A percentile compares a stretch with the other conserved stretches of the same genome.
These are phyloP conservation scores for Aristolochia contorta DNA, from an alignment of 164 flowering plant species.

Conservation along the genomic window DNA sequence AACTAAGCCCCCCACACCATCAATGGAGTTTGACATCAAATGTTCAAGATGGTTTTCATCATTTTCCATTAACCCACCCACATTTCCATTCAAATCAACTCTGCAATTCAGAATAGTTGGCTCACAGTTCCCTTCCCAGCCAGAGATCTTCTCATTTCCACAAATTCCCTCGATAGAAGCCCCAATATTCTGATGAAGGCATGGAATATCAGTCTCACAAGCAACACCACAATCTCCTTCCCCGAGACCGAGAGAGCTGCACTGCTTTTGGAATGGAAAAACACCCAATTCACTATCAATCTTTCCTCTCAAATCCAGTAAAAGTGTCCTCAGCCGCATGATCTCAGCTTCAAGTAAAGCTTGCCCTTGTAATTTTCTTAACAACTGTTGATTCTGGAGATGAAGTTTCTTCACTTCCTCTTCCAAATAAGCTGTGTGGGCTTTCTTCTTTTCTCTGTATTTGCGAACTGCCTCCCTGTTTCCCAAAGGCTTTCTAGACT, in stretches of 20 bases:
- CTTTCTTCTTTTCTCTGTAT: constrained; percentile 80
- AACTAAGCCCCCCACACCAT: constrained; percentile 14
- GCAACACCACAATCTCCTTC: constrained; percentile 28
- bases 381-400: constrained; percentile 42
- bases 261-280: constrained; percentile 35
- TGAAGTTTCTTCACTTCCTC: constrained; percentile 52
- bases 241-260: constrained; percentile 15
- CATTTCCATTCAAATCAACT: constrained; percentile 10
- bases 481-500: constrained; percentile 31
- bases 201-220: constrained; percentile 21
- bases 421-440: constrained; percentile 51
- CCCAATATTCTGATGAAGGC: constrained; percentile 21
- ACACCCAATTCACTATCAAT: constrained; percentile 47
- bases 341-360: constrained; percentile 53
- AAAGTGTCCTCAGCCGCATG: constrained; percentile 29
- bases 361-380: constrained; percentile 43
- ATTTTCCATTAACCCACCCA: constrained; percentile 9
- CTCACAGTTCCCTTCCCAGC: constrained; percentile 23
- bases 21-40: constrained; percentile 8
- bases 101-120: constrained; percentile 21
- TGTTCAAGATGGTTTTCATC: constrained; percentile 13
- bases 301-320: constrained; percentile 42
- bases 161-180: constrained; percentile 12
- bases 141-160: constrained; percentile 11
- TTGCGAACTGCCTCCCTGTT: constrained; percentile 71